Conservation (phyloP, 2,329 filamentous ascomycete species). For the Exophiala xenobiotica region DNA sequence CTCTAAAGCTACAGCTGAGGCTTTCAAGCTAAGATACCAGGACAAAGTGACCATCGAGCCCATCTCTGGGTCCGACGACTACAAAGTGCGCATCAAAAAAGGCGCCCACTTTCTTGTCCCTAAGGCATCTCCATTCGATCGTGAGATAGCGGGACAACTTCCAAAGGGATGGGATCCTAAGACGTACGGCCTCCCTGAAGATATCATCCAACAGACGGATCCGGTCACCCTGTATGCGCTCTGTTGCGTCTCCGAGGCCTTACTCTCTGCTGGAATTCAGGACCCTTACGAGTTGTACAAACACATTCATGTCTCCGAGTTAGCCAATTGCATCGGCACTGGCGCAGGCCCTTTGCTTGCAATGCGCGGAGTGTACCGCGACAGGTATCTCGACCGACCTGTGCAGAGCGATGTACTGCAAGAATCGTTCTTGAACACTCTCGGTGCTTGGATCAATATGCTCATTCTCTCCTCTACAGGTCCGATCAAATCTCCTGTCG, state of each 20-base stretch:
- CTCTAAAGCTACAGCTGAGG: constrained; percentile 34
- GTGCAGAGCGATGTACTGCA: constrained; percentile 38
- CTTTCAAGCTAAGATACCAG: constrained; percentile 36
- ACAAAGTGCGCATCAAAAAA: constrained; percentile 31
- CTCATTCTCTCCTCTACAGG: constrained; percentile 40
- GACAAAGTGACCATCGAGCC: constrained; percentile 34
- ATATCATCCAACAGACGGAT: constrained; percentile 40
- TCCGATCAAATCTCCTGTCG: constrained; percentile 39
- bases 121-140: constrained; percentile 33
- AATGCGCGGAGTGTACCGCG: constrained; percentile 34
- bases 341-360: constrained; percentile 34
- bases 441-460: constrained; percentile 45
- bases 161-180: constrained; percentile 39
- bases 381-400: constrained; percentile 34
- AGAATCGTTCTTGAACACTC: constrained; percentile 41
- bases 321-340: constrained; percentile 39
- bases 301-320: constrained; percentile 39
- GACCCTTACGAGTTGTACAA: constrained; percentile 36
- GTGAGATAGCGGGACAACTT: constrained; percentile 37
- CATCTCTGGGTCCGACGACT: constrained; percentile 26
- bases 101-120: constrained; percentile 38
- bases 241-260: constrained; percentile 36
- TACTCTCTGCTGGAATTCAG: constrained; percentile 37
- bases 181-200: constrained; percentile 39
- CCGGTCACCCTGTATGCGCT: constrained; percentile 38